Conservation (phyloP, 139 green algal genomes). For the Mesotaenium endlicherianum region DNA sequence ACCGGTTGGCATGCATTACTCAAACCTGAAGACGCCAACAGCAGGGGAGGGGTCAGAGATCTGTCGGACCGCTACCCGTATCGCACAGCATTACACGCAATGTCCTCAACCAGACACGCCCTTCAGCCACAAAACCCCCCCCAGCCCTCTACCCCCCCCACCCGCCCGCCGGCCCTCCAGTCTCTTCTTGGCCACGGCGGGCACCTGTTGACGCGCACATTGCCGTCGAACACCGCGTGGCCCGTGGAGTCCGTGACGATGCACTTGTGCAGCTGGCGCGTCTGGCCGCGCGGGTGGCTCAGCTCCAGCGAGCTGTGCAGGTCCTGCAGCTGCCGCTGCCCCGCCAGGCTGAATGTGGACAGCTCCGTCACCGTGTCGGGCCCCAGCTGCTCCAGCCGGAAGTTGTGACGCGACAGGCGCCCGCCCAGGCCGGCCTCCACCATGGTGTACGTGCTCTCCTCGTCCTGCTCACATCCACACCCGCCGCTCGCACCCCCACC, state of each 20-base stretch:
- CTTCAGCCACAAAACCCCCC: no score
- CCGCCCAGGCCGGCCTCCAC: constrained; percentile 59
- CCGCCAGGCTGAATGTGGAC: constrained; percentile 80
- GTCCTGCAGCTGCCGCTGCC: constrained; percentile 87
- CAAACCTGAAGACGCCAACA: no score
- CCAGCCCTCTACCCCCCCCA: no score
- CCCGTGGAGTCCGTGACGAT: constrained; percentile 78
- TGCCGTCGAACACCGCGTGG: constrained; percentile 94
- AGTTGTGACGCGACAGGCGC: constrained; percentile 77
- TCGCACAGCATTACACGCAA: no score
- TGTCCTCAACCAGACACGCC: no score
- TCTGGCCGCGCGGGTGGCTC: constrained; percentile 48
- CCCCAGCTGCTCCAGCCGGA: constrained; percentile 74
- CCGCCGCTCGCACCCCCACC: no score
- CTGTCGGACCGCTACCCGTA: no score
- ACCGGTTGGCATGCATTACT: no score
- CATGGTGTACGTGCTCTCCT: constrained; percentile 18
- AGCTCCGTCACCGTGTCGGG: constrained; percentile 61
- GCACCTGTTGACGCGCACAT: constrained; percentile 85
- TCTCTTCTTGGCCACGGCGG: no score
- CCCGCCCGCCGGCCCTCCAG: no score
- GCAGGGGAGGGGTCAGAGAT: no score
- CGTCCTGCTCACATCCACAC: no score
- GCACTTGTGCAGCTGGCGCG: constrained; percentile 97
- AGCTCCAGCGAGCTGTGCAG: constrained; percentile 73